Evolutionary conservation across 1,139 yeast species (phyloP), one percentile per base, ranked within the genome.

Genomic region (Suhomyces choctaworum): DNA sequence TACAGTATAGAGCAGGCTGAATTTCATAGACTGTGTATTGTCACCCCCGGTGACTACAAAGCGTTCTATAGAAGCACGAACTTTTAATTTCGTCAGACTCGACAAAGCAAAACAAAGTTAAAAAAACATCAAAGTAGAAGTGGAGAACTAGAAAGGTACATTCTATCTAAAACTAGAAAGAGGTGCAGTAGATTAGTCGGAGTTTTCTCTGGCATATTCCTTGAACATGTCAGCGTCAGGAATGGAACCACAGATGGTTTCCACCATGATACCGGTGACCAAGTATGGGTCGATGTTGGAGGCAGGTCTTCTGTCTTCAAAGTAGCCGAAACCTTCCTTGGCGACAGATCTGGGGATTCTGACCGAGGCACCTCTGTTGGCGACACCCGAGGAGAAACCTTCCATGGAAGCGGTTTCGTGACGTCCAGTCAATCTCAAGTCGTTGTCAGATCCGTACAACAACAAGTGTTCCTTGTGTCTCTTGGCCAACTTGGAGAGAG

Each of bases 291-390:
- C 98, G 58, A 92, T 92, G 82, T 92, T 92, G 46, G 97, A 90
- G 52, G 98, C 98, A 45, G 97, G 98, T 76, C 98, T 89, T 78
- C 98, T 88, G 74, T 92, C 98, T 78, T 92, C 98, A 58, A 92
- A 92, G 81, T 92, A 92, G 46, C 98, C 98, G 70, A 69, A 88
- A 44, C 97, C 97, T 68, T 90, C 97, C 73, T 88, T 88, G 64
- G 96, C 96, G 52, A 92, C 98, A 32, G 96, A 83, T 75, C 98
- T 83, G 71, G 98, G 98, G 62, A 92, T 92, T 80, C 98, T 87
- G 54, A 92, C 82, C 25, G 97, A 89, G 45, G 97, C 96, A 72
- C 97, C 98, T 80, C 98, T 87, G 88, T 92, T 92, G 64, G 98
- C 98, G 53, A 92, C 97, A 77, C 98, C 98, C 41, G 89, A 81